Evolutionary conservation across 305 asterid genomes (phyloP), one percentile per base, ranked within the genome.

Genomic region (Solanum hybrid): DNA sequence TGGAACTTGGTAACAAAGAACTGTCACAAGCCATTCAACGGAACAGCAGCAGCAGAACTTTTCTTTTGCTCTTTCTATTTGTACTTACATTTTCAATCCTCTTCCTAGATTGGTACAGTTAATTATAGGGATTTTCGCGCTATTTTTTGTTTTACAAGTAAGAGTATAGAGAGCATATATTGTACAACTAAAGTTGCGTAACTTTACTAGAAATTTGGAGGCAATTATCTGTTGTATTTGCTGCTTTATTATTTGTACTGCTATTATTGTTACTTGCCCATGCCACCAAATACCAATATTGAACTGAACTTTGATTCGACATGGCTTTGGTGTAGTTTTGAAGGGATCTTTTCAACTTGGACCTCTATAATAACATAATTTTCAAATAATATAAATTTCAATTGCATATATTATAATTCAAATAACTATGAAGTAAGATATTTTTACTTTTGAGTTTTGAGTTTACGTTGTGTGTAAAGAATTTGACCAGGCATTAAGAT

Each of bases 1-100:
- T 97, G 88, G 98, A 94, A 91, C 95, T 95, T 38, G 99, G 99
- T 71, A 96, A 97, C 93, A 95, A 95, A 89, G 98, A 96, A 93
- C 90, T 97, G 90, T 91, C 96, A 20, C 95, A 94, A 90, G 99
- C 98, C 92, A 95, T 97, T 89, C 95, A 94, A 89, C 90, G 97
- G 92, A 97, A 95, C 89, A 96, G 98, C 94, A 92, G 98, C 89
- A 93, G 94, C 90, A 88, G 99, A 90, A 95, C 98, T 32, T 96
- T 96, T 93, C 96, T 97, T 87, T 89, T 96, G 92, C 98, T 96
- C 73, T 97, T 96, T 90, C 91, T 97, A 17, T 91, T 94, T 91
- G 98, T 97, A 32, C 96, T 96, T 78, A 95, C 98, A 22, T 92
- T 92, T 37, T 96, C 98, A 34, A 91, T 97, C 92, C 93, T 97